Conservation (phyloP, 352 stramenopile species). For the Plasmopara muralis region DNA sequence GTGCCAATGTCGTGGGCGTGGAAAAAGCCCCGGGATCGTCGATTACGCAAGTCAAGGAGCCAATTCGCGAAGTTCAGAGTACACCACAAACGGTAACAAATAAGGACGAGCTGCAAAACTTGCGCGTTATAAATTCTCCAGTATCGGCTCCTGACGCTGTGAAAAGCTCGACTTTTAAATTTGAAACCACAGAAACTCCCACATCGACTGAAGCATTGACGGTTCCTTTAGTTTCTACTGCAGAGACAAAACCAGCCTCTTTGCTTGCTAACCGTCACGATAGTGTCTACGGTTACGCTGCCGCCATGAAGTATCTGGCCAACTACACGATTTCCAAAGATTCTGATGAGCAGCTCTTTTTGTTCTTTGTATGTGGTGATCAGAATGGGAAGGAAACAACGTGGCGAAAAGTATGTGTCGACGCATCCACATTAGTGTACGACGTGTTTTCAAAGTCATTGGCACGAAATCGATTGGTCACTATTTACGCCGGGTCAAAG, state of each 20-base stretch:
- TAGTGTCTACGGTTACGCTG: constrained; percentile 41
- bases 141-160: no score
- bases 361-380: constrained; percentile 68
- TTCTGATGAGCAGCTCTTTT: constrained; percentile 45
- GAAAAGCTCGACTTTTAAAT: neutral
- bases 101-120: no score
- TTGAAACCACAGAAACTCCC: constrained; percentile 2
- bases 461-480: constrained; percentile 39
- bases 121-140: no score
- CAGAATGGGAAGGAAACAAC: constrained; percentile 34
- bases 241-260: neutral
- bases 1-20: constrained; percentile 19
- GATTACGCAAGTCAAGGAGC: constrained; percentile 3
- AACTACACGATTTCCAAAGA: constrained; percentile 27
- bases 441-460: constrained; percentile 52
- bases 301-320: constrained; percentile 40
- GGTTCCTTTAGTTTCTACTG: neutral
- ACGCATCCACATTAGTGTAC: constrained; percentile 43
- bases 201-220: neutral
- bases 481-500: constrained; percentile 50
- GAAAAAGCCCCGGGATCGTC: constrained; percentile 3
- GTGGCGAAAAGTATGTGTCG: constrained; percentile 40
- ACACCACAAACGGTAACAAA: no score
- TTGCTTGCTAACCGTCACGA: constrained; percentile 37
- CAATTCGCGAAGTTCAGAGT: neutral